Conservation (phyloP, 768 basidiomycete species). For the Hydnomerulius pinastri region DNA sequence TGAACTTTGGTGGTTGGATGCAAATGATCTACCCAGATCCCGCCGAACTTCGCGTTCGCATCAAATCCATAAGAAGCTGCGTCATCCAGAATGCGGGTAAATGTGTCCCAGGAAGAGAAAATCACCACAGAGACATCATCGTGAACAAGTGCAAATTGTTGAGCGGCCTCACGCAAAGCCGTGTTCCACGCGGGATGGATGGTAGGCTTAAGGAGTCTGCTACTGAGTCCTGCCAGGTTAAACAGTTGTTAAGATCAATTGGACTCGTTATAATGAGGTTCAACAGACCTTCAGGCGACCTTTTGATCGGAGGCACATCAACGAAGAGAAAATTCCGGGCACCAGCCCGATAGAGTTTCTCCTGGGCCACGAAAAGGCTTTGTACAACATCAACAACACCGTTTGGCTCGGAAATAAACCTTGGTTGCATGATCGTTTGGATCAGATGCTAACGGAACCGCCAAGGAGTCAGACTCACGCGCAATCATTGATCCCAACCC, state of each 20-base stretch:
- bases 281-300: constrained; percentile 7
- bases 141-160: constrained; percentile 41
- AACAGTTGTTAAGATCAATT: not conserved
- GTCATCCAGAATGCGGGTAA: constrained; percentile 49
- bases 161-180: constrained; percentile 31
- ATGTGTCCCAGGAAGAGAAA: constrained; percentile 50
- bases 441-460: not conserved
- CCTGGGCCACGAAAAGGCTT: constrained; percentile 45
- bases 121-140: constrained; percentile 48
- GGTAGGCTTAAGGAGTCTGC: not conserved
- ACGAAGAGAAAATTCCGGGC: constrained; percentile 60
- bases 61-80: constrained; percentile 25
- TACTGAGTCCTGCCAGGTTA: not conserved
- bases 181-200: constrained; percentile 45
- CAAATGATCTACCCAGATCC: constrained; percentile 15
- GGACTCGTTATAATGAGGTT: not conserved
- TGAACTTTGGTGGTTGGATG: constrained; percentile 12
- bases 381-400: not conserved
- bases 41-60: not conserved
- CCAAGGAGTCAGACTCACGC: constrained; percentile 29
- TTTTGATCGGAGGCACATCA: constrained; percentile 57
- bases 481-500: constrained; percentile 66
- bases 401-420: not conserved
- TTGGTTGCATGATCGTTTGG: not conserved
- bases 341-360: constrained; percentile 49